phyloP scores from a whole-genome alignment of 225 moss, liverwort and hornwort genomes.

The Straminergon stramineum region DNA sequence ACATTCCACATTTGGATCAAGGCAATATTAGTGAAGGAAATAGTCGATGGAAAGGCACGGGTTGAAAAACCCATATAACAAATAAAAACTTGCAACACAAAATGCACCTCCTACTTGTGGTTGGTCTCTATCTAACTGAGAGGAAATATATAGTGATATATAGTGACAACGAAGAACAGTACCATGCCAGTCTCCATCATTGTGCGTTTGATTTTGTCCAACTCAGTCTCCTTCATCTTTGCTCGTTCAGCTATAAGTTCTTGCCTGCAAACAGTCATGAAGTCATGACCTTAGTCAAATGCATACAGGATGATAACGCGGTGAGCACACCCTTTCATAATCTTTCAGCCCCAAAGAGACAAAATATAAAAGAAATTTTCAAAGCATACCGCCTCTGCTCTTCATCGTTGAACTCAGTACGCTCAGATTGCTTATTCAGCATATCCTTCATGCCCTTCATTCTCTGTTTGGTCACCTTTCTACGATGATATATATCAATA shows the following conservation, averaged over 20 bases:
- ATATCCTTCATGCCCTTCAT: constrained; percentile 77
- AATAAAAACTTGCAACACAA: background rate
- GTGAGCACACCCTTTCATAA: background rate
- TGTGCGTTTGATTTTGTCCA: constrained; percentile 73
- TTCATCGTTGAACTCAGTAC: constrained; percentile 93
- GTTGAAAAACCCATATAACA: background rate
- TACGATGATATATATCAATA: constrained; percentile 80
- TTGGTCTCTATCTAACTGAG: background rate
- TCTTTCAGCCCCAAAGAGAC: background rate
- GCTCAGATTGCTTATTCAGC: constrained; percentile 53
- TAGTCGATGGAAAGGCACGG: background rate
- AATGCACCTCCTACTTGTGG: background rate
- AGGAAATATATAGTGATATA: background rate
- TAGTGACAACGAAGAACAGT: background rate
- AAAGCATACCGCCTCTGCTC: constrained; percentile 70
- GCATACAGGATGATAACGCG: background rate
- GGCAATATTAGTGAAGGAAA: background rate
- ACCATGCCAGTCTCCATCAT: constrained; percentile 99
- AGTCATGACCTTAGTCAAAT: background rate
- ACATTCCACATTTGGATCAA: background rate
- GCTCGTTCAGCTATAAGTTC: constrained; percentile 79
- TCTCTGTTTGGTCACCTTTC: constrained; percentile 62
- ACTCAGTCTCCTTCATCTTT: constrained; percentile 76
- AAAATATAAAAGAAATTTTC: background rate
- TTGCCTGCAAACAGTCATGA: constrained; percentile 31